Base-by-base conservation (phyloP, 2,329 filamentous ascomycete genomes). In the Sarocladiaceae sp. region DNA sequence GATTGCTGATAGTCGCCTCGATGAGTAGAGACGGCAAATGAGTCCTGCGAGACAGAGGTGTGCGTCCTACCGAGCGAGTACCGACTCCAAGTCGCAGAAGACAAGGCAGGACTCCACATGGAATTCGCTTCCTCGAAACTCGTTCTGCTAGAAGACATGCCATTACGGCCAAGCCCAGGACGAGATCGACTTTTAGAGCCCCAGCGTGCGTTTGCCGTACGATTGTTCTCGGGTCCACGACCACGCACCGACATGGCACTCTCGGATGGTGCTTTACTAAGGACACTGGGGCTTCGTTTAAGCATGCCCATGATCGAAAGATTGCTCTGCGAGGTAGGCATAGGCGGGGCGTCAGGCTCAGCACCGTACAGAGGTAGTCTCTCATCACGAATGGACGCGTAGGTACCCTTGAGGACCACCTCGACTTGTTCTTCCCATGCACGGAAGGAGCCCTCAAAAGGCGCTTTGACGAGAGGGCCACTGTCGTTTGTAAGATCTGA, bases 21-120 rank as follows among this genome's bases (percentile, higher is more conserved):
- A 4, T 80, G 82, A 61, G 83, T 83, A 26, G 81, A 77, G 2
- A 87, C 89, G 16, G 82, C 84, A 54, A 97, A 82, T 1, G 90
- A 95, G 59, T 95, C 88, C 56, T 96, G 85, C 4, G 90, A 96
- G 72, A 93, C 86, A 3, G 89, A 91, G 1, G 88, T 89, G 50
- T 94, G 82, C 1, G 89, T 95, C 59, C 94, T 88, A 24, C 90
- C 88, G 48, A 95, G 74, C 1, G 91, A 97, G 58, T 93, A 87
- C 56, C 88, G 91, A 67, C 90, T 96, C 89, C 90, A 96, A 0
- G 87, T 93, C 51, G 89, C 95, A n/a, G 89, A 95, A 16, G 88
- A 88, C 31, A 73, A 66, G 1, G 79, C 72, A 10, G 93, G 93
- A 55, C 88, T 96, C 88, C 88, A 97, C 37, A 96, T 75, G 2